Evolutionary conservation across 2,329 filamentous ascomycete species (phyloP).

Genomic region (Penicillium glabrum): DNA sequence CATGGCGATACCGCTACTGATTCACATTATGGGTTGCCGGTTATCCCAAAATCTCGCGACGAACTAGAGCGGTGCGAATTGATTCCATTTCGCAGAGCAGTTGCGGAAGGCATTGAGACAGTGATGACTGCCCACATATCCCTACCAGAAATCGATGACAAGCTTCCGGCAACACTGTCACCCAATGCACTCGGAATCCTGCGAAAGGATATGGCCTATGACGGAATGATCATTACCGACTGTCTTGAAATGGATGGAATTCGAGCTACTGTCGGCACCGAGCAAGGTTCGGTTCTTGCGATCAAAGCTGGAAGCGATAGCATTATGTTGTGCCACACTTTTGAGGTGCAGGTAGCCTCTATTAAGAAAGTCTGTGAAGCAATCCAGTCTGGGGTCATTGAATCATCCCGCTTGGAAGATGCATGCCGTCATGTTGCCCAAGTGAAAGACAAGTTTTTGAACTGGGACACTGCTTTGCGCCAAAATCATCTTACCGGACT

Average conservation of each 20-base stretch:
- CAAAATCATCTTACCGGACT: slow-evolving; percentile 18
- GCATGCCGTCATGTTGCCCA: slow-evolving; percentile 35
- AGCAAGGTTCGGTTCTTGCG: slow-evolving; percentile 42
- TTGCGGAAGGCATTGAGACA: slow-evolving; percentile 42
- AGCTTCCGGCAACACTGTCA: slow-evolving; percentile 43
- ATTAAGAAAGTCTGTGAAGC: slow-evolving; percentile 41
- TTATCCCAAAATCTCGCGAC: slow-evolving; percentile 38
- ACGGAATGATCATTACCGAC: slow-evolving; percentile 47
- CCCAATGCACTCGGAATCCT: slow-evolving; percentile 38
- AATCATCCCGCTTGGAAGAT: slow-evolving; percentile 30
- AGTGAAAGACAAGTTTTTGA: slow-evolving; percentile 39
- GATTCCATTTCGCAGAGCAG: slow-evolving; percentile 45
- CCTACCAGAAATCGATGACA: slow-evolving; percentile 36
- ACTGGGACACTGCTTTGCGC: slow-evolving; percentile 31
- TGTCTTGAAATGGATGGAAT: slow-evolving; percentile 50
- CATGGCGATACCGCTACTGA: slow-evolving; percentile 48
- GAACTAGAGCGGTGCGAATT: slow-evolving; percentile 44
- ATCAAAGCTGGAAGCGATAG: slow-evolving; percentile 47
- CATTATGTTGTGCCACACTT: slow-evolving; percentile 49
- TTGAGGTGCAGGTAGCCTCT: slow-evolving; percentile 40
- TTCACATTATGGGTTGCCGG: slow-evolving; percentile 45
- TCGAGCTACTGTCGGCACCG: slow-evolving; percentile 41
- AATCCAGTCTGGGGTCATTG: slow-evolving; percentile 35
- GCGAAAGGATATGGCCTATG: slow-evolving; percentile 44
- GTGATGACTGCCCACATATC: slow-evolving; percentile 50